phyloP scores from a whole-genome alignment of 129 eudicot genomes.

The Deinandra increscens region DNA sequence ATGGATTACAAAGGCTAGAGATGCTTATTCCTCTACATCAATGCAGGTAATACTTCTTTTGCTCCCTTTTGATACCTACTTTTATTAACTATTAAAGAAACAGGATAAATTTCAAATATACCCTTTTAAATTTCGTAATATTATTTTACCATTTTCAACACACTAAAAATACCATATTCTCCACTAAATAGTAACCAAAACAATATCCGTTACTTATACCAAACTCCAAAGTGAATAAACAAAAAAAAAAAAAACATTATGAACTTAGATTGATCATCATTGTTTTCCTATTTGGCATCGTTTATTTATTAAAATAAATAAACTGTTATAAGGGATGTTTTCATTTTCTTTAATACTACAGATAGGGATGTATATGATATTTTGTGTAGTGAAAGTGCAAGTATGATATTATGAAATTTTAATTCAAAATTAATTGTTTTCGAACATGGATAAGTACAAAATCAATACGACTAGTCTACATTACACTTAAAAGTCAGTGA shows the following conservation, averaged over 20 bases:
- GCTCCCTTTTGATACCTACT: neutral
- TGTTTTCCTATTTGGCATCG: neutral
- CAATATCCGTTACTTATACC: neutral
- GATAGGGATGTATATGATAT: too few relatives aligned
- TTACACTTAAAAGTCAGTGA: too few relatives aligned
- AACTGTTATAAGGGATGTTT: neutral
- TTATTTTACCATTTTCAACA: neutral
- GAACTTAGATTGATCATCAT: neutral
- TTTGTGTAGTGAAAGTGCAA: too few relatives aligned
- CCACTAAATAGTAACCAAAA: neutral
- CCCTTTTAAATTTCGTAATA: neutral
- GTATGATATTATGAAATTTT: too few relatives aligned
- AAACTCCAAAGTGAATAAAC: neutral
- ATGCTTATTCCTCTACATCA: slow-evolving; percentile 75
- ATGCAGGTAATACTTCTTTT: slow-evolving; percentile 69
- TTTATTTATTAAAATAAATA: too few relatives aligned
- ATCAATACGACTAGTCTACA: too few relatives aligned
- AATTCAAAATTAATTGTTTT: too few relatives aligned
- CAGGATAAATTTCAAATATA: neutral
- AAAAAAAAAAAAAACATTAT: too few relatives aligned
- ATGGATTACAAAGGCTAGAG: slow-evolving; percentile 95
- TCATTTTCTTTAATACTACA: neutral
- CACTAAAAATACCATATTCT: neutral
- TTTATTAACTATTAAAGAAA: neutral
- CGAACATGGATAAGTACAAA: too few relatives aligned